Evolutionary conservation across 2,329 filamentous ascomycete genomes (phyloP).

Genomic region (Exophiala dermatitidis): DNA sequence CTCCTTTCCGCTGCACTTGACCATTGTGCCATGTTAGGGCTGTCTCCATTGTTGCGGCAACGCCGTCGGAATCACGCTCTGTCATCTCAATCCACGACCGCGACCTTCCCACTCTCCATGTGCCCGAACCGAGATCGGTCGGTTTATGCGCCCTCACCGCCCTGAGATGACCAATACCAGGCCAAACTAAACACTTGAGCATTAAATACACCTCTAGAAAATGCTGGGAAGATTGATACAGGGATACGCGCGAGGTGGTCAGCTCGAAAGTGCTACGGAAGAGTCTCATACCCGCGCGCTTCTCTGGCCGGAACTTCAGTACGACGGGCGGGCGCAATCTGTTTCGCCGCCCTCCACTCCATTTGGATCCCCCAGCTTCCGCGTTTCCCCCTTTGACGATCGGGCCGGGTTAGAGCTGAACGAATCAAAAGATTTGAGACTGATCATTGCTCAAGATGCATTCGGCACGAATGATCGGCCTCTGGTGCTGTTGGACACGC

Average conservation of each 20-base stretch:
- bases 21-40: neutral
- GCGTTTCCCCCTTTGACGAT: conserved; percentile 41
- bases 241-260: conserved; percentile 16
- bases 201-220: neutral
- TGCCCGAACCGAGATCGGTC: neutral
- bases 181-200: neutral
- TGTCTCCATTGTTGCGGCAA: conserved; percentile 7
- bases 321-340: conserved; percentile 37
- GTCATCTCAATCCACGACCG: neutral
- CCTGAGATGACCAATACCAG: neutral
- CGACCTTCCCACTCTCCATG: neutral
- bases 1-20: neutral
- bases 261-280: conserved; percentile 41
- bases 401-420: conserved; percentile 42
- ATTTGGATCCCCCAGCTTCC: conserved; percentile 35
- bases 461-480: conserved; percentile 42
- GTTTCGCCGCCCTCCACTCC: conserved; percentile 35
- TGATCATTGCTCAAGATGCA: conserved; percentile 44
- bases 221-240: conserved; percentile 24
- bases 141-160: neutral
- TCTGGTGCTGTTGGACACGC: conserved; percentile 41
- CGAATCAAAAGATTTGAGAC: conserved; percentile 39
- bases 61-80: neutral
- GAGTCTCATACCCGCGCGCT: conserved; percentile 44
- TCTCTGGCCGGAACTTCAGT: conserved; percentile 41